Percentiles rank a stretch among this genome's conserved stretches.
phyloP scores from a whole-genome alignment of 257 asterid species.

The Nicotiana paniculata region DNA sequence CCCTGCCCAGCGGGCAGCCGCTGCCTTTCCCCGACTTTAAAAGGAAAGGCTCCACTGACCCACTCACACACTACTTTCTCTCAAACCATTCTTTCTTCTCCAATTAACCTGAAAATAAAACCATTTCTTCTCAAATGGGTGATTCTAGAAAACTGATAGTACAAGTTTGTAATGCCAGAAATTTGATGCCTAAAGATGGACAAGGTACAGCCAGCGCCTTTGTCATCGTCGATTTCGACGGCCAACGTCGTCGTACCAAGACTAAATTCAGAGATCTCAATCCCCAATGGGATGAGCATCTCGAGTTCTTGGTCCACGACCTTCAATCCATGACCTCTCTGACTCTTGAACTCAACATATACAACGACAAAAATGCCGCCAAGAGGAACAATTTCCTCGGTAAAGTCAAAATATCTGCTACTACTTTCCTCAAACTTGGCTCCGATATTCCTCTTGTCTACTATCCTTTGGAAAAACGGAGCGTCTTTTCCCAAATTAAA shows the following conservation, averaged over 20 bases:
- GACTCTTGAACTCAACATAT: slow-evolving; percentile 58
- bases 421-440: slow-evolving; percentile 47
- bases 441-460: slow-evolving; percentile 54
- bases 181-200: slow-evolving; percentile 93
- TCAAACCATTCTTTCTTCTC: neutral
- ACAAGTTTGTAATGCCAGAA: slow-evolving; percentile 67
- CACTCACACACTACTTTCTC: neutral
- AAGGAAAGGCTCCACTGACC: neutral
- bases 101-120: neutral
- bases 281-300: slow-evolving; percentile 83
- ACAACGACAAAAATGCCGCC: slow-evolving; percentile 67
- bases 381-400: slow-evolving; percentile 77
- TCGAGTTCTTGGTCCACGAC: slow-evolving; percentile 68
- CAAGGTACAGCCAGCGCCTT: slow-evolving; percentile 93
- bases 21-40: neutral
- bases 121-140: slow-evolving; percentile 21
- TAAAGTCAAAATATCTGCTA: slow-evolving; percentile 66
- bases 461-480: slow-evolving; percentile 80
- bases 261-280: slow-evolving; percentile 72
- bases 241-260: slow-evolving; percentile 87
- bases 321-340: slow-evolving; percentile 44
- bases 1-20: neutral
- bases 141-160: slow-evolving; percentile 52
- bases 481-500: slow-evolving; percentile 86
- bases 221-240: slow-evolving; percentile 71